Evolutionary conservation across 805 yeast genomes (phyloP).

Genomic region (Metschnikowia reukaufii): DNA sequence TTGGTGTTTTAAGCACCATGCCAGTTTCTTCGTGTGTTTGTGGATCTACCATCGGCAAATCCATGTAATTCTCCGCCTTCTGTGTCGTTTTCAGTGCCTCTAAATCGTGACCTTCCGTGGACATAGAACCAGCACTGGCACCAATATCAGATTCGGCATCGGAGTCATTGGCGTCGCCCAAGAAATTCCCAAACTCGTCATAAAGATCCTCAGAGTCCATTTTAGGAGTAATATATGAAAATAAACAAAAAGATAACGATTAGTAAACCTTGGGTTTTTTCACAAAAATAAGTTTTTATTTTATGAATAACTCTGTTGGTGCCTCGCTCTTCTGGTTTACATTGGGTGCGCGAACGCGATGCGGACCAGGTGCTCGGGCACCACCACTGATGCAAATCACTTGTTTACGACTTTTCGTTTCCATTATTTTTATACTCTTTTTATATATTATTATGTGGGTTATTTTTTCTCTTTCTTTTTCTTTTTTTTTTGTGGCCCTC

Average conservation of each 20-base stretch:
- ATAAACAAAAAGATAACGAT: neutral
- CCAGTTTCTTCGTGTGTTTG: neutral
- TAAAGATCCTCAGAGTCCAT: slow-evolving; percentile 66
- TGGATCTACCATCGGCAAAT: neutral
- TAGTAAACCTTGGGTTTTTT: no score
- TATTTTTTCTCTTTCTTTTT: no score
- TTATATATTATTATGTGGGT: no score
- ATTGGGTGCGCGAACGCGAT: no score
- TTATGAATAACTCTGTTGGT: no score
- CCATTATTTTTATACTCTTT: no score
- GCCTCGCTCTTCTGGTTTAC: no score
- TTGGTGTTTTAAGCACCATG: neutral
- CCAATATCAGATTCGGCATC: slow-evolving; percentile 31
- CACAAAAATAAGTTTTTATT: no score
- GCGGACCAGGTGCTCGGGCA: no score
- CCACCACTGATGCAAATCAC: no score
- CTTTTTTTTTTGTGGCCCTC: no score
- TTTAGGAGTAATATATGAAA: neutral
- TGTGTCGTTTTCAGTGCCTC: neutral
- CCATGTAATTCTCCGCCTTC: neutral
- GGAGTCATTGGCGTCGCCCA: slow-evolving; percentile 52
- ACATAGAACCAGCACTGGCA: neutral
- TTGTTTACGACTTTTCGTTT: no score
- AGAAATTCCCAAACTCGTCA: slow-evolving; percentile 78
- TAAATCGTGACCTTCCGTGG: neutral